These are phyloP conservation scores for Iris macrosiphon DNA, from an alignment of 106 monocot genomes.

Conservation along the genomic window DNA sequence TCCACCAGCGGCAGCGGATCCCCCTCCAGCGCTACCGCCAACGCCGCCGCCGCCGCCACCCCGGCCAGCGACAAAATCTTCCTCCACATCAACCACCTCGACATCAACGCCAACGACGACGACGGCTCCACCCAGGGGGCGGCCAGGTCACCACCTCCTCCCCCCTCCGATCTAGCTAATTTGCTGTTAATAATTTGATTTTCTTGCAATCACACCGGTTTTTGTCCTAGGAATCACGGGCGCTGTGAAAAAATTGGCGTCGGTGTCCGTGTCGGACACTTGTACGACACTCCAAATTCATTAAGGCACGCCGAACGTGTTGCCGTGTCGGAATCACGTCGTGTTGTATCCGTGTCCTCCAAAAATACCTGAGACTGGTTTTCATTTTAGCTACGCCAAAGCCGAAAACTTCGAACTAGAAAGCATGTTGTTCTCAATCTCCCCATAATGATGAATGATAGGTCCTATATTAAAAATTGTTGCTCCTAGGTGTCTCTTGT, in stretches of 20 bases:
- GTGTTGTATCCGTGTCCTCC: too few species aligned
- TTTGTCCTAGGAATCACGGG: not conserved
- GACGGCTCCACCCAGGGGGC: constrained; percentile 52
- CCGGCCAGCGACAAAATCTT: constrained; percentile 26
- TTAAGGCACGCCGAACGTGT: too few species aligned
- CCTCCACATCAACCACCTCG: constrained; percentile 52
- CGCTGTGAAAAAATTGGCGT: not conserved
- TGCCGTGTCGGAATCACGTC: too few species aligned
- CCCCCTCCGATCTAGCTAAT: too few species aligned
- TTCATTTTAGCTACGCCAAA: too few species aligned
- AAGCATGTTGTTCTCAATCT: too few species aligned
- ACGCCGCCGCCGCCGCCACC: not conserved
- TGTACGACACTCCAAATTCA: not conserved
- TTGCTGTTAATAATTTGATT: not conserved
- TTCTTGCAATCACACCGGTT: not conserved
- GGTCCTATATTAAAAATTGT: too few species aligned
- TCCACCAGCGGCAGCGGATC: constrained; percentile 14
- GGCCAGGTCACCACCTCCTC: constrained; percentile 17
- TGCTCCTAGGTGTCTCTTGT: too few species aligned
- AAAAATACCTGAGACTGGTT: too few species aligned
- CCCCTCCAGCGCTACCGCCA: constrained; percentile 7
- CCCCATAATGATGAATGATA: too few species aligned
- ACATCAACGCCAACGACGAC: constrained; percentile 64
- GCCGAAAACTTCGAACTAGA: too few species aligned
- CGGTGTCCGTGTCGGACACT: not conserved